Conservation (phyloP, 768 basidiomycete genomes). For the Mycena filopes region DNA sequence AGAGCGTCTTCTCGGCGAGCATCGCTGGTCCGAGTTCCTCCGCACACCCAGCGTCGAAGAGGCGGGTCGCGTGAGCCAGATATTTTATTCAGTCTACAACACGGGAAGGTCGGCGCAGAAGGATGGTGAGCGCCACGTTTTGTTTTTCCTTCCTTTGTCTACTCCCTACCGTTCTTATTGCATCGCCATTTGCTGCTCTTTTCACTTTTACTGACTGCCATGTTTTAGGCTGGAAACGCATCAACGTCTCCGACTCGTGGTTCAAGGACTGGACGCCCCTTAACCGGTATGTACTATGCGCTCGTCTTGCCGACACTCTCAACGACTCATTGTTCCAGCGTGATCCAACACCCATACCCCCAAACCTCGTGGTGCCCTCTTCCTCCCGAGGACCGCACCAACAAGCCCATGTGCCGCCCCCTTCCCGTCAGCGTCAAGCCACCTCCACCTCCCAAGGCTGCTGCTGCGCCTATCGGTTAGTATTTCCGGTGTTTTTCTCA, state of each 20-base stretch:
- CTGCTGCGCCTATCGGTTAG: slow-evolving; percentile 41
- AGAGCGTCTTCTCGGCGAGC: slow-evolving; percentile 58
- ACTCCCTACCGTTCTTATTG: too few species aligned
- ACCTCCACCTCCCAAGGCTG: slow-evolving; percentile 39
- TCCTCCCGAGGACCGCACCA: slow-evolving; percentile 55
- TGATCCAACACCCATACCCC: slow-evolving; percentile 53
- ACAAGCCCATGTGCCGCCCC: slow-evolving; percentile 56
- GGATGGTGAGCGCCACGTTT: slow-evolving; percentile 50
- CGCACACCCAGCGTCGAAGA: slow-evolving; percentile 52
- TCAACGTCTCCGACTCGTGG: slow-evolving; percentile 54
- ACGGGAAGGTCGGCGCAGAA: slow-evolving; percentile 58
- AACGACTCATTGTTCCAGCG: too few species aligned
- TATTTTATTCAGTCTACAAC: slow-evolving; percentile 56
- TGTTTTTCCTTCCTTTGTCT: too few species aligned
- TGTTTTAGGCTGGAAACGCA: slow-evolving; percentile 60
- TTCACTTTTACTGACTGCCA: neutral
- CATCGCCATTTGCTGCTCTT: too few species aligned
- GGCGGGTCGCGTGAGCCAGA: slow-evolving; percentile 45
- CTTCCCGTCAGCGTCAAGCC: slow-evolving; percentile 49
- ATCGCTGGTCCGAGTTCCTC: slow-evolving; percentile 60
- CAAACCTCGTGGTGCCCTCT: slow-evolving; percentile 50
- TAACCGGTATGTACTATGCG: slow-evolving; percentile 41
- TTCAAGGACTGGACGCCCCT: slow-evolving; percentile 52
- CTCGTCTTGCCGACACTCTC: too few species aligned
- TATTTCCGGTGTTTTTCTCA: neutral